A percentile compares a stretch with the other conserved stretches of the same genome.
Conservation (phyloP, 2,329 filamentous ascomycete species). For the Colletotrichum sojae region DNA sequence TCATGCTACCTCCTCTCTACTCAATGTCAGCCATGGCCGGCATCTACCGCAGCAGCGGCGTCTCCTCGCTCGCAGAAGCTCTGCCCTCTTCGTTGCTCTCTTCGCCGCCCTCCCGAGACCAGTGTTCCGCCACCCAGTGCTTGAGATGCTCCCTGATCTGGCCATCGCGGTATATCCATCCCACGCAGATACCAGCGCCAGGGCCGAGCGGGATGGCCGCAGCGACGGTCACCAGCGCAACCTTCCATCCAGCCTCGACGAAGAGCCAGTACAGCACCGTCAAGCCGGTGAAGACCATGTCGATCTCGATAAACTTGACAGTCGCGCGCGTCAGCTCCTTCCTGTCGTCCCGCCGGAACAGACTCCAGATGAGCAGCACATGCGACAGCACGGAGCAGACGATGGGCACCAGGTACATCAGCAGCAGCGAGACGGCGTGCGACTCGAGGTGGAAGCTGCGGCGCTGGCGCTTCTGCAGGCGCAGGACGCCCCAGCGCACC, state of each 20-base stretch:
- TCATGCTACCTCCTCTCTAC: background rate
- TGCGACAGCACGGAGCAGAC: slow-evolving; percentile 60
- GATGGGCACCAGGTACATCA: slow-evolving; percentile 62
- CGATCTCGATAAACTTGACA: slow-evolving; percentile 62
- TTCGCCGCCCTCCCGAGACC: background rate
- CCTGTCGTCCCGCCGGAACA: slow-evolving; percentile 60
- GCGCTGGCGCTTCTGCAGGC: slow-evolving; percentile 42
- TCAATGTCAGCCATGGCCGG: background rate
- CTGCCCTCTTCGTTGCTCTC: slow-evolving; percentile 21
- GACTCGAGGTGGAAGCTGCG: slow-evolving; percentile 60
- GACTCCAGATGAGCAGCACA: slow-evolving; percentile 56
- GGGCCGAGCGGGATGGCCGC: slow-evolving; percentile 53
- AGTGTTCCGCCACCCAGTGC: slow-evolving; percentile 34
- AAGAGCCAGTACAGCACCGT: slow-evolving; percentile 69
- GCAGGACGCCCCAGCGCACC: slow-evolving; percentile 48
- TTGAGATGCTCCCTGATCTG: slow-evolving; percentile 47
- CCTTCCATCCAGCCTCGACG: slow-evolving; percentile 63
- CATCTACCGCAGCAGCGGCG: slow-evolving; percentile 48
- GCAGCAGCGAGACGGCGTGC: slow-evolving; percentile 52
- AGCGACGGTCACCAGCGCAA: slow-evolving; percentile 50
- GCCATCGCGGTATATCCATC: slow-evolving; percentile 57
- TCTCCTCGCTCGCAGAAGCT: slow-evolving; percentile 49
- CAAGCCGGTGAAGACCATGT: slow-evolving; percentile 59
- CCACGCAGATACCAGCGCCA: slow-evolving; percentile 55
- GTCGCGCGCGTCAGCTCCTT: slow-evolving; percentile 65